phyloP scores from a whole-genome alignment of 345 rosid genomes.

The Psidium friedrichsthalianum region DNA sequence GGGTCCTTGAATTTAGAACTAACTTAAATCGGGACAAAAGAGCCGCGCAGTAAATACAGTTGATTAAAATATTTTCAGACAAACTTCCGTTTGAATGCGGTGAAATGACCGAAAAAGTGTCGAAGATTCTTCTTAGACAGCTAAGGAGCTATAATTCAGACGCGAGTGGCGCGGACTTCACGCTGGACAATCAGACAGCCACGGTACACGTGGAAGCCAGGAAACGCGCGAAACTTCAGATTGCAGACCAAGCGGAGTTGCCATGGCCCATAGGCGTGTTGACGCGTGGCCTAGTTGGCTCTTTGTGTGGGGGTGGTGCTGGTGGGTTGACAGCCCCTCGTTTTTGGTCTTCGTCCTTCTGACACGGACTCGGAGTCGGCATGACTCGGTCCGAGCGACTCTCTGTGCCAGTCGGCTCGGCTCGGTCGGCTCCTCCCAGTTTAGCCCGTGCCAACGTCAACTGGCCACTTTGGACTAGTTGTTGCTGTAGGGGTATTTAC shows the following conservation, averaged over 20 bases:
- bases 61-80: too few species aligned
- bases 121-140: not conserved
- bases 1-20: too few species aligned
- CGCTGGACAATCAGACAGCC: not conserved
- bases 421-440: not conserved
- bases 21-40: too few species aligned
- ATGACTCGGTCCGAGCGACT: not conserved
- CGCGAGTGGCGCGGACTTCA: not conserved
- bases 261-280: not conserved
- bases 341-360: not conserved
- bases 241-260: not conserved
- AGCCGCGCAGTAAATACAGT: accelerated
- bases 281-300: not conserved
- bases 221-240: not conserved
- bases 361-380: not conserved
- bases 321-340: not conserved
- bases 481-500: not conserved
- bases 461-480: not conserved
- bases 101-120: too few species aligned
- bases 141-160: not conserved
- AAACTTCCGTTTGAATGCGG: too few species aligned
- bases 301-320: not conserved
- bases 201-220: not conserved
- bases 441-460: not conserved
- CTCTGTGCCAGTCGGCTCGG: not conserved